Percentiles rank a stretch among this genome's conserved stretches.
phyloP scores from a whole-genome alignment of 495 filamentous ascomycete genomes.

The Tuber microsphaerosporum region DNA sequence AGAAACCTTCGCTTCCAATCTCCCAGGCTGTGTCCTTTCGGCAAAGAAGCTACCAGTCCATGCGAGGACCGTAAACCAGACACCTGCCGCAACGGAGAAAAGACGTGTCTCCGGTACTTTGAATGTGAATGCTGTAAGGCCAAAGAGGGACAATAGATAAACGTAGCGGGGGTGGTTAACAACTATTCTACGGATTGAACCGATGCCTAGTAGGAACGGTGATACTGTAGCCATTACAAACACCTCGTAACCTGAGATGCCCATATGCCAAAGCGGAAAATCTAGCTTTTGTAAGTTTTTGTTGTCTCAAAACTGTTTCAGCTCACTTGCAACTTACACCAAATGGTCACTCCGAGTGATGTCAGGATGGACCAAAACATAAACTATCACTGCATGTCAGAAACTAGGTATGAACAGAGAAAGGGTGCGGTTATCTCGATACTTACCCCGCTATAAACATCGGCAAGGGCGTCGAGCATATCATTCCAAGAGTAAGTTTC shows the following conservation, averaged over 20 bases:
- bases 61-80: conserved; percentile 67
- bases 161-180: conserved; percentile 59
- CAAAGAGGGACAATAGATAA: conserved; percentile 69
- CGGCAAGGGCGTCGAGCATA: conserved; percentile 72
- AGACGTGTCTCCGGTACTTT: conserved; percentile 68
- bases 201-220: conserved; percentile 71
- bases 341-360: conserved; percentile 75
- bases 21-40: conserved; percentile 63
- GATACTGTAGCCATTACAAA: conserved; percentile 77
- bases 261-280: conserved; percentile 99
- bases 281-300: conserved; percentile 49
- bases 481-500: conserved; percentile 65
- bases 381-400: conserved; percentile 54
- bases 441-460: conserved; percentile 86
- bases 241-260: conserved; percentile 92
- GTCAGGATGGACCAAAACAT: conserved; percentile 95
- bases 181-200: conserved; percentile 59
- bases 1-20: conserved; percentile 71
- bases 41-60: conserved; percentile 75
- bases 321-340: conserved; percentile 60
- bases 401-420: conserved; percentile 9
- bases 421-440: background rate
- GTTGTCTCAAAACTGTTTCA: background rate
- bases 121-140: conserved; percentile 72
- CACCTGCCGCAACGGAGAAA: conserved; percentile 69